Percentiles rank a stretch among this genome's conserved stretches.
Evolutionary conservation across 495 filamentous ascomycete genomes (phyloP).

Genomic region (Penicillium odoratum): DNA sequence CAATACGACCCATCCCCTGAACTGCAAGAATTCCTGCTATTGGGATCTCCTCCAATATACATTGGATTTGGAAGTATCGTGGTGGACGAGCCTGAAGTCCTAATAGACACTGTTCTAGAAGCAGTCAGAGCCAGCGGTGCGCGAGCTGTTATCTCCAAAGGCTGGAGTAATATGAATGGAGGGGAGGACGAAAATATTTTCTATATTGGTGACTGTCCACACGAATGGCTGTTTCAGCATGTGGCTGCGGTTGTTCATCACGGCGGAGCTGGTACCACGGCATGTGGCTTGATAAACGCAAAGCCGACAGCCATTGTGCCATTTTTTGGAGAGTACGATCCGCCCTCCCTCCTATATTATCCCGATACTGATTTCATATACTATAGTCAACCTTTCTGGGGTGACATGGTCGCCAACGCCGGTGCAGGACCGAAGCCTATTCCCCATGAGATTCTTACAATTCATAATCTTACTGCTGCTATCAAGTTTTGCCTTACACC

Average conservation of each 20-base stretch:
- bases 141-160: constrained; percentile 61
- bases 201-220: constrained; percentile 61
- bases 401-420: constrained; percentile 59
- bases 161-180: constrained; percentile 63
- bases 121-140: constrained; percentile 51
- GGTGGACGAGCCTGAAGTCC: constrained; percentile 55
- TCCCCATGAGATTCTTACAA: constrained; percentile 56
- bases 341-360: background rate
- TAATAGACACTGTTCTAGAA: constrained; percentile 56
- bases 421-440: constrained; percentile 22
- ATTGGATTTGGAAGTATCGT: constrained; percentile 71
- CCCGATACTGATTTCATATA: constrained; percentile 5
- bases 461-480: constrained; percentile 65
- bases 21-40: constrained; percentile 51
- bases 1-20: constrained; percentile 53
- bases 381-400: constrained; percentile 74
- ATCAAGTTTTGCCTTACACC: constrained; percentile 67
- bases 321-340: constrained; percentile 61
- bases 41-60: constrained; percentile 59
- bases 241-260: constrained; percentile 64
- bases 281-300: constrained; percentile 57
- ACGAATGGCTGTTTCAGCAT: constrained; percentile 66
- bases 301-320: constrained; percentile 62
- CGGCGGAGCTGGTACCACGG: constrained; percentile 67
- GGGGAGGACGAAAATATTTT: constrained; percentile 48